Evolutionary conservation across 371 early-diverging fungal genomes (phyloP), one percentile per base, ranked within the genome.

Genomic region (Zopfochytrium polystomum): DNA sequence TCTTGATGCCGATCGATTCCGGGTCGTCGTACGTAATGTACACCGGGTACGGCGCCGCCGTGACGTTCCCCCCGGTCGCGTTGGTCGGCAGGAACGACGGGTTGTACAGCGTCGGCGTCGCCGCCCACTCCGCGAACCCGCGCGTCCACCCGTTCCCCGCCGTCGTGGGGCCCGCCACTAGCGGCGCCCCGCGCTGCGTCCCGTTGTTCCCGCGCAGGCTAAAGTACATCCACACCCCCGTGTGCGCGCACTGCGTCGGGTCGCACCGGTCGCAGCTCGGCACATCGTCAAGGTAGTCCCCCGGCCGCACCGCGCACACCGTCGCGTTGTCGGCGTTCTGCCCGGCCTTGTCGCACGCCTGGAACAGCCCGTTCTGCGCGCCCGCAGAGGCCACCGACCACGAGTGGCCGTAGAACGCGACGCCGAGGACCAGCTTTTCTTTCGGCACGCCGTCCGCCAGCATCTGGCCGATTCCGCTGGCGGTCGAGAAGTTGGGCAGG

Each of bases 11-110:
- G 18, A 87, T 49, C 3, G 84, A 84, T 20, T 68, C 52, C 31
- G 82, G 77, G 64, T 86, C 86, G 59, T 88, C 87, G 54, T 85
- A 88, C 5, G 82, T 79, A 42, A 88, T 77, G 51, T 78, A 84
- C 0, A 46, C 46, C 20, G 56, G 56, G 3, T n/a, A n/a, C n/a
- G 3, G 23, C 30, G 9, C 56, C 56, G n/a, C 32, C n/a, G 29
- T 55, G 46, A 18, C 18, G 27, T 13, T 25, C 30, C 20, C 56
- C 56, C 7, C 32, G 23, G 29, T 55, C 43, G 18, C 18, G 27
- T 13, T 43, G 56, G 23, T 55, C 45, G 29, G n/a, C n/a, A n/a
- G n/a, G n/a, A n/a, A n/a, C n/a, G n/a, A n/a, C n/a, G n/a, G n/a
- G n/a, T n/a, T n/a, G n/a, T n/a, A n/a, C n/a, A n/a, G n/a, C n/a